phyloP scores from a whole-genome alignment of 2,329 filamentous ascomycete genomes.

The Exserohilum turcica region DNA sequence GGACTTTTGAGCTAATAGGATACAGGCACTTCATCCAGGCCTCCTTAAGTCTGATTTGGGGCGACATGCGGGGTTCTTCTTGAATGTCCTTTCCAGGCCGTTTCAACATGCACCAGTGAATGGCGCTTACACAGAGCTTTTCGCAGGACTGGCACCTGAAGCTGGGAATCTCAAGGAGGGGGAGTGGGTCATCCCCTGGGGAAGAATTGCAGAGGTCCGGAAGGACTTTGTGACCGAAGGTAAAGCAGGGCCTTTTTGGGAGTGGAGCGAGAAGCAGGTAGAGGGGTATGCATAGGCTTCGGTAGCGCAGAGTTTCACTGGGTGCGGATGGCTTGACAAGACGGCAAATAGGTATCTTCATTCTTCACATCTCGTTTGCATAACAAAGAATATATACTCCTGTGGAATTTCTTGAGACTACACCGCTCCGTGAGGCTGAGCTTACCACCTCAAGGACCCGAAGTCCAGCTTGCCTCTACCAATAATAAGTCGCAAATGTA shows the following conservation, averaged over 20 bases:
- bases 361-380: too few relatives aligned
- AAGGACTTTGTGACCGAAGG: neutral
- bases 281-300: neutral
- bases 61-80: slow-evolving; percentile 35
- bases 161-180: neutral
- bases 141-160: slow-evolving; percentile 19
- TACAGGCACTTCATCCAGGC: slow-evolving; percentile 47
- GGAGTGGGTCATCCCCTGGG: neutral
- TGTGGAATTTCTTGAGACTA: too few relatives aligned
- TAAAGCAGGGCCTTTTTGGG: neutral
- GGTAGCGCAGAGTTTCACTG: too few relatives aligned
- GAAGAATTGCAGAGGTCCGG: neutral
- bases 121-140: slow-evolving; percentile 35
- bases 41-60: slow-evolving; percentile 37
- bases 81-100: neutral
- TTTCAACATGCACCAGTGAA: slow-evolving; percentile 22
- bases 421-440: too few relatives aligned
- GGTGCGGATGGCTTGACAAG: too few relatives aligned
- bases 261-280: neutral
- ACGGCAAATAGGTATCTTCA: too few relatives aligned
- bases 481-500: too few relatives aligned
- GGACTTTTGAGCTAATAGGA: neutral
- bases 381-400: too few relatives aligned
- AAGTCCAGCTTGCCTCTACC: too few relatives aligned
- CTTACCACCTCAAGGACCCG: too few relatives aligned